Evolutionary conservation across 2,329 filamentous ascomycete species (phyloP), one percentile per base, ranked within the genome.

Genomic region (Ophiosphaerella herpotricha): DNA sequence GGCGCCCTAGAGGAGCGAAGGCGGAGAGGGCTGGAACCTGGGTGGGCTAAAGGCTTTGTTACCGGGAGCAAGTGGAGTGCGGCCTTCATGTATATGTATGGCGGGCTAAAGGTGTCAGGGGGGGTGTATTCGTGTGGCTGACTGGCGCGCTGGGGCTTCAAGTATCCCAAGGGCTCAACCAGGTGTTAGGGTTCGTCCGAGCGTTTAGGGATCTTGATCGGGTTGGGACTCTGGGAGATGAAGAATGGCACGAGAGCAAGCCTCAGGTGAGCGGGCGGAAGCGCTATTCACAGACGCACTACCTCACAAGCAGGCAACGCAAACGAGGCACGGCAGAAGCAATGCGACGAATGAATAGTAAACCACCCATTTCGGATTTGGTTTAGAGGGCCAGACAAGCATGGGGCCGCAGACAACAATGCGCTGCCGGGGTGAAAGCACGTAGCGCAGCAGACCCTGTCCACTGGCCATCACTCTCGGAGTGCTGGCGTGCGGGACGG

Each of bases 1-100:
- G 74, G 63, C 71, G 73, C 68, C 66, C 69, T 67, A 72, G 66
- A 57, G 67, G 63, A 71, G 70, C 70, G 71, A 76, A 73, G 76
- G 76, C 75, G 70, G 68, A 73, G 66, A 62, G 69, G 71, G 75
- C 75, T 75, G 76, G 75, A 72, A 77, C 71, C 68, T 71, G 67
- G 70, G 67, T 72, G 71, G 67, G 60, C 65, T 65, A 61, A 64
- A 68, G 61, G 68, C 63, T 70, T 72, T 70, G 60, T 68, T 59
- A 58, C 64, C 61, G 63, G 62, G 67, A 69, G 70, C 66, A 65
- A 64, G 68, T 73, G 71, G 68, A 72, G 71, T 64, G 68, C 58
- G 67, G 70, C 67, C 66, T 56, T 68, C 67, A 68, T 61, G 70
- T 73, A 74, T 75, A 76, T 76, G 73, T 75, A 75, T 65, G 71